Evolutionary conservation across 78 protist species (phyloP).

Genomic region (Emiliania huxleyi): DNA sequence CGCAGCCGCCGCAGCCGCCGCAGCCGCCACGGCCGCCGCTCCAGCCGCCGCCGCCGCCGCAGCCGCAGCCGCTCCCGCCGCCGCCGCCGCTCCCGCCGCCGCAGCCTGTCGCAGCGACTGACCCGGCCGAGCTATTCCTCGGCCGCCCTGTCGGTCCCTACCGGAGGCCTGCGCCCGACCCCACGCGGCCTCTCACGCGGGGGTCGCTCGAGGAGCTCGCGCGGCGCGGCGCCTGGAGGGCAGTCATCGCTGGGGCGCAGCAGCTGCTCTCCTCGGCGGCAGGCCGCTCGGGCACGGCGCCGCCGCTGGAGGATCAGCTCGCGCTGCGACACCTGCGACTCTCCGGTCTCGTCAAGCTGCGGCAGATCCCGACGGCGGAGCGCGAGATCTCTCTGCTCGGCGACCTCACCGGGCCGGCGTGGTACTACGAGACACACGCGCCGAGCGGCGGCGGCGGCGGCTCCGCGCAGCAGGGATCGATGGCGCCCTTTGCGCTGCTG

Average conservation of each 20-base stretch:
- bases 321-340: background rate
- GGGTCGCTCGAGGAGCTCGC: background rate
- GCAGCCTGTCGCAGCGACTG: too few species aligned
- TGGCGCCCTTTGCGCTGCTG: background rate
- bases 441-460: background rate
- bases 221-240: background rate
- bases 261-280: background rate
- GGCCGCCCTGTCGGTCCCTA: background rate
- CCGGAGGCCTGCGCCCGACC: background rate
- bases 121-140: background rate
- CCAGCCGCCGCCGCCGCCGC: background rate
- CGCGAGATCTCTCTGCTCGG: background rate
- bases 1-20: background rate
- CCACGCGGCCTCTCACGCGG: background rate
- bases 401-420: background rate
- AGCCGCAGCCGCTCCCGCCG: background rate
- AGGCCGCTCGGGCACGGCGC: background rate
- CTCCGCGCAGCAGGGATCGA: background rate
- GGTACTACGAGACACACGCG: background rate
- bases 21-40: background rate
- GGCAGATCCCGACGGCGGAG: background rate
- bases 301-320: background rate
- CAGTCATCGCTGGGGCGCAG: background rate
- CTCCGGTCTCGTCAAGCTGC: background rate
- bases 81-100: background rate